These are phyloP conservation scores for Metschnikowia corniflorae DNA, from an alignment of 805 yeast genomes.

Conservation along the genomic window DNA sequence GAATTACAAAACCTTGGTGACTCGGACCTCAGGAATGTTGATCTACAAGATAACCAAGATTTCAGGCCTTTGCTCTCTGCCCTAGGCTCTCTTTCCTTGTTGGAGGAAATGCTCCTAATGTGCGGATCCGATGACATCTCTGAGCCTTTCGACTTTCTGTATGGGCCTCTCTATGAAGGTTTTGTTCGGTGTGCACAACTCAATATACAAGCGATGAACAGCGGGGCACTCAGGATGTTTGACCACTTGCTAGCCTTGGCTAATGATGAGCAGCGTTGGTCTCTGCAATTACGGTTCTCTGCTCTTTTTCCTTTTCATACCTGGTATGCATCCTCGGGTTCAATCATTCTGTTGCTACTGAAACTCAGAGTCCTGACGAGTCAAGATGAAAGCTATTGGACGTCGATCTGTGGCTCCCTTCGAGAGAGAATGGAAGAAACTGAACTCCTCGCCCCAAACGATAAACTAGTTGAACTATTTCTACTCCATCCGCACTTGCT, in stretches of 20 bases:
- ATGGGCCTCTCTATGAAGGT: constrained; percentile 31
- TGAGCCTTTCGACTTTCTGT: constrained; percentile 7
- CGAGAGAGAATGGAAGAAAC: constrained; percentile 28
- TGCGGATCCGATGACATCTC: constrained; percentile 4
- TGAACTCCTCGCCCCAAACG: constrained; percentile 42
- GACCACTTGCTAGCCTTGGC: constrained; percentile 37
- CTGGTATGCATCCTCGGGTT: constrained; percentile 39
- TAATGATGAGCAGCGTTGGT: constrained; percentile 11
- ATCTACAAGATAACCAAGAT: constrained; percentile 1
- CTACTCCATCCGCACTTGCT: constrained; percentile 34
- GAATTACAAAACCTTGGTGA: constrained; percentile 18
- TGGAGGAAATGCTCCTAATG: constrained; percentile 26
- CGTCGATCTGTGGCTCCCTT: constrained; percentile 33
- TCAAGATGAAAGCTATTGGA: constrained; percentile 31
- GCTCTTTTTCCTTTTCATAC: constrained; percentile 35
- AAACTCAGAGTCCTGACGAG: constrained; percentile 22
- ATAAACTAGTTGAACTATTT: constrained; percentile 40
- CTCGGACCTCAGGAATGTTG: constrained; percentile 4
- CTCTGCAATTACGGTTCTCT: constrained; percentile 14
- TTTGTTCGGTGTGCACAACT: constrained; percentile 28
- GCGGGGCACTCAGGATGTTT: constrained; percentile 39
- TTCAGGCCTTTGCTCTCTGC: constrained; percentile 6
- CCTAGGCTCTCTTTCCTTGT: constrained; percentile 37
- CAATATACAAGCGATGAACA: constrained; percentile 36
- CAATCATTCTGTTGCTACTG: constrained; percentile 40